phyloP scores from a whole-genome alignment of 441 rosid species.

The Breynia disticha region DNA sequence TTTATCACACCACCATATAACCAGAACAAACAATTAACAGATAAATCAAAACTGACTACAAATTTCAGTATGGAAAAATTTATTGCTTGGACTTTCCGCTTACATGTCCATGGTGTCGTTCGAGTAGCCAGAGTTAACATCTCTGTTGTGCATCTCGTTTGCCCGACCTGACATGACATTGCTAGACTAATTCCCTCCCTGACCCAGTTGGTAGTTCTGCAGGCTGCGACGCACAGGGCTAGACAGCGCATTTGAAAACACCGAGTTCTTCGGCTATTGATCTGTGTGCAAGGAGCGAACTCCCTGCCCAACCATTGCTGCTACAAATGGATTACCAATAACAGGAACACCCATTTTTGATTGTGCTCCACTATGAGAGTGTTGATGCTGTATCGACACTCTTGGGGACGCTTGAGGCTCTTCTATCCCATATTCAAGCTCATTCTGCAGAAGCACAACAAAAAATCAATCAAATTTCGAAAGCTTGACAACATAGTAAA shows the following conservation, averaged over 20 bases:
- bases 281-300: slow-evolving; percentile 47
- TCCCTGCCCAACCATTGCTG: slow-evolving; percentile 25
- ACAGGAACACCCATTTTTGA: no score
- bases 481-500: neutral
- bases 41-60: no score
- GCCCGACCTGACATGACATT: no score
- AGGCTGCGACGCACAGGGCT: slow-evolving; percentile 69
- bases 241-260: slow-evolving; percentile 86
- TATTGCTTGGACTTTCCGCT: no score
- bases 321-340: slow-evolving; percentile 26
- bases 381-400: slow-evolving; percentile 40
- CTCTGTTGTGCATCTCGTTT: no score
- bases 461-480: slow-evolving; percentile 1
- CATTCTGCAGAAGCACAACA: no score
- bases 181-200: no score
- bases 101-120: no score
- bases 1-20: no score
- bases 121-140: no score
- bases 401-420: slow-evolving; percentile 45
- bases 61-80: no score
- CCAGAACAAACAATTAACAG: no score
- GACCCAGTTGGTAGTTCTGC: slow-evolving; percentile 57
- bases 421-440: slow-evolving; percentile 40
- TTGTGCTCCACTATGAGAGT: slow-evolving; percentile 41
- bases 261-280: slow-evolving; percentile 65